Evolutionary conservation across 257 asterid species (phyloP).

Genomic region (Solanum corneliomulleri): DNA sequence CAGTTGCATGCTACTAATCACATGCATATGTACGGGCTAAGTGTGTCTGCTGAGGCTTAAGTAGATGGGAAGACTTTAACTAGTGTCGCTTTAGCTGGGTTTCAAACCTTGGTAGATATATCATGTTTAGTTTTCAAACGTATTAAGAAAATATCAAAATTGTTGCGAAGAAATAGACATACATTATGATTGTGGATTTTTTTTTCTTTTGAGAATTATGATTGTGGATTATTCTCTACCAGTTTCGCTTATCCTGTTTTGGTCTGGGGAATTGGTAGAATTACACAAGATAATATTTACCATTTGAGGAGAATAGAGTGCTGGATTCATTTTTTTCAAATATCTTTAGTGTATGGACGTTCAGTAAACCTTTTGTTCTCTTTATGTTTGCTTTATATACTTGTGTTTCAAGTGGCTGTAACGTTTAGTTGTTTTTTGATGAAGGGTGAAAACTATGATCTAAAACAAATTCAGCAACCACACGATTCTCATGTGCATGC

Average conservation of each 20-base stretch:
- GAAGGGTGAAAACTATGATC: conserved; percentile 56
- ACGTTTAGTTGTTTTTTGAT: neutral
- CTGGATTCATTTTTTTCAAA: neutral
- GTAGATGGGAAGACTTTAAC: neutral
- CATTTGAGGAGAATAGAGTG: neutral
- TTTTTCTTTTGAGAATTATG: neutral
- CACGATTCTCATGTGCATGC: conserved; percentile 75
- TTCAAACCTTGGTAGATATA: neutral
- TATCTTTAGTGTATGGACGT: neutral
- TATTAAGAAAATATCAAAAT: neutral
- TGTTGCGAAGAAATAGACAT: neutral
- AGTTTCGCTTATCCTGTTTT: neutral
- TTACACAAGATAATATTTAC: neutral
- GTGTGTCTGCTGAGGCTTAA: neutral
- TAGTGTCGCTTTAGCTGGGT: neutral
- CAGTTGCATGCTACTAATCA: neutral
- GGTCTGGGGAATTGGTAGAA: neutral
- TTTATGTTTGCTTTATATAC: neutral
- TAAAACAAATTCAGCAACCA: conserved; percentile 66
- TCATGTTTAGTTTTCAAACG: neutral
- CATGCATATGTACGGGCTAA: neutral
- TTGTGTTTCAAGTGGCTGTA: neutral
- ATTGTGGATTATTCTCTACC: neutral
- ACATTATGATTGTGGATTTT: neutral
- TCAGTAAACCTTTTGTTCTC: neutral